Evolutionary conservation across 257 asterid species (phyloP).

Genomic region (Scutellaria baicalensis): DNA sequence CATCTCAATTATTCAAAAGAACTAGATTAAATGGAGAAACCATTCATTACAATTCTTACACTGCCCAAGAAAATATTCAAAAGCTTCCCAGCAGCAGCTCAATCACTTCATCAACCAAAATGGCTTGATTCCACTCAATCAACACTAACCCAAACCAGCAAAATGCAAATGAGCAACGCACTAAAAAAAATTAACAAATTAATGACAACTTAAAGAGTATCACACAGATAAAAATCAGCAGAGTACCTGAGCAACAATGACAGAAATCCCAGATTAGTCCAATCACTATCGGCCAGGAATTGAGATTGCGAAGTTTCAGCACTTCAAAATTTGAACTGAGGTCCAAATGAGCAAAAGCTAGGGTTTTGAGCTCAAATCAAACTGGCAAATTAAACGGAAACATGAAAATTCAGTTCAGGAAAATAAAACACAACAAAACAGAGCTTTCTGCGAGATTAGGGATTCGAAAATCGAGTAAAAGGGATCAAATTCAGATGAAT

Average conservation of each 20-base stretch:
- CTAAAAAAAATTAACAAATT: too few relatives aligned
- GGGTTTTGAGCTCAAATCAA: slow-evolving; percentile 41
- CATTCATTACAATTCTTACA: neutral
- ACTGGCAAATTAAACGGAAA: neutral
- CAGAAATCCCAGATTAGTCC: slow-evolving; percentile 15
- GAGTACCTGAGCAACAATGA: slow-evolving; percentile 26
- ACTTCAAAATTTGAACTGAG: slow-evolving; percentile 25
- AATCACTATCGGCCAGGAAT: slow-evolving; percentile 17
- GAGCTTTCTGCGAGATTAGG: slow-evolving; percentile 22
- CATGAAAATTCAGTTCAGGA: slow-evolving; percentile 15
- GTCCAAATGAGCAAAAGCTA: slow-evolving; percentile 31
- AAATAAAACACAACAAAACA: neutral
- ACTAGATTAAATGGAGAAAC: neutral
- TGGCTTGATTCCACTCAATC: too few relatives aligned
- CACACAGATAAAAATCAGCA: slow-evolving; percentile 11
- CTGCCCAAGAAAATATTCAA: neutral
- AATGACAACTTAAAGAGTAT: neutral
- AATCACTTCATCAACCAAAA: too few relatives aligned
- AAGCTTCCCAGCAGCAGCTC: neutral
- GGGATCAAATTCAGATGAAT: slow-evolving; percentile 37
- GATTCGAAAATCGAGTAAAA: slow-evolving; percentile 29
- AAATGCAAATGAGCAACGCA: too few relatives aligned
- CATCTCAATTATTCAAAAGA: neutral
- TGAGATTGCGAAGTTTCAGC: slow-evolving; percentile 20
- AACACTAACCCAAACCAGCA: too few relatives aligned